Conservation (phyloP, 2,329 filamentous ascomycete species). For the Daldinia sp. region DNA sequence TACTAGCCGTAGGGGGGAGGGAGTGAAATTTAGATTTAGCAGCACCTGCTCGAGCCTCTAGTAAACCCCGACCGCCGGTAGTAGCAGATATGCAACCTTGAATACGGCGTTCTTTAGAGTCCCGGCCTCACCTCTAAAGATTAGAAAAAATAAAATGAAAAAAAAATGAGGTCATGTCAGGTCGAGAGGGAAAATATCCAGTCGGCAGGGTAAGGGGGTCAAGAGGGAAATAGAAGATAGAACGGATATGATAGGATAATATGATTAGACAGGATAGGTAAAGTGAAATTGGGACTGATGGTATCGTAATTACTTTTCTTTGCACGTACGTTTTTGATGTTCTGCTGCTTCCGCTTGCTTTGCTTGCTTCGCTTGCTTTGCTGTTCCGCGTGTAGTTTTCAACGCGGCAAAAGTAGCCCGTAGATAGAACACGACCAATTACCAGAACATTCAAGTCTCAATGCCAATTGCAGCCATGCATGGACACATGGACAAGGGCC, state of each 20-base stretch:
- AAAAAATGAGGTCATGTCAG: conserved; percentile 22
- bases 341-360: too few relatives aligned
- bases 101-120: conserved; percentile 13
- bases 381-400: conserved; percentile 32
- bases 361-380: conserved; percentile 19
- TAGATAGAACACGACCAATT: conserved; percentile 19
- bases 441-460: conserved; percentile 30
- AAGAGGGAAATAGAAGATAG: not conserved
- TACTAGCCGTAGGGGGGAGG: conserved; percentile 7
- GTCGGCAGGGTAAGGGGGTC: conserved; percentile 4
- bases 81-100: conserved; percentile 22
- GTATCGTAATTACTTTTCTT: too few relatives aligned
- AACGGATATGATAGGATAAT: conserved; percentile 3
- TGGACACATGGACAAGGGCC: conserved; percentile 35
- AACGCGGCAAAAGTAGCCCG: conserved; percentile 30
- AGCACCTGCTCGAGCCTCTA: conserved; percentile 15
- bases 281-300: too few relatives aligned
- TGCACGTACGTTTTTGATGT: too few relatives aligned
- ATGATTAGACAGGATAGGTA: conserved; percentile 1
- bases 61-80: conserved; percentile 29
- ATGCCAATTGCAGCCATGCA: conserved; percentile 32
- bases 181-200: conserved; percentile 8
- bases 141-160: too few relatives aligned
- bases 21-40: conserved; percentile 13
- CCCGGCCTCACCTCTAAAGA: conserved; percentile 10